phyloP scores from a whole-genome alignment of 768 basidiomycete genomes.

The Pulveroboletus ravenelii region DNA sequence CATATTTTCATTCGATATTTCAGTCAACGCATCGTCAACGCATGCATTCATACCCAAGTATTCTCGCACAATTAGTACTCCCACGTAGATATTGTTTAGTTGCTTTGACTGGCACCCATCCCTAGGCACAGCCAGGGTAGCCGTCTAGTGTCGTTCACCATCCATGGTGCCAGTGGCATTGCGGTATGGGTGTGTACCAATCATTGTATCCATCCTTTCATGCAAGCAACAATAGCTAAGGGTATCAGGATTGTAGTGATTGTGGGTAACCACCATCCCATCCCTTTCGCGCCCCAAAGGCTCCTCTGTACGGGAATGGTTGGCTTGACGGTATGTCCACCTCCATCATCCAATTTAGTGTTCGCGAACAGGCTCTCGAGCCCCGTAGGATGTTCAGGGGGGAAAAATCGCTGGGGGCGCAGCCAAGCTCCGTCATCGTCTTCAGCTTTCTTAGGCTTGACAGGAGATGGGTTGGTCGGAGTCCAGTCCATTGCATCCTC shows the following conservation, averaged over 20 bases:
- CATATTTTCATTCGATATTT: not conserved
- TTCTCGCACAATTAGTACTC: not conserved
- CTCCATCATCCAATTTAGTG: constrained; percentile 51
- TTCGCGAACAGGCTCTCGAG: constrained; percentile 65
- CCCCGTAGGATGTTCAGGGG: constrained; percentile 74
- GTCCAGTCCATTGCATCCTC: constrained; percentile 65
- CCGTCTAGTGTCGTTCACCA: constrained; percentile 1
- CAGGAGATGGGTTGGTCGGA: constrained; percentile 41
- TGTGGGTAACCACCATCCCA: constrained; percentile 11
- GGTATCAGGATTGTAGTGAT: constrained; percentile 17
- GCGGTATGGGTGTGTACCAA: constrained; percentile 10
- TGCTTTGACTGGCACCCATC: constrained; percentile 9
- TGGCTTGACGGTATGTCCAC: not conserved
- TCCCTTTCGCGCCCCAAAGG: not conserved
- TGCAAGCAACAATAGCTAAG: constrained; percentile 20
- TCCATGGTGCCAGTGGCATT: not conserved
- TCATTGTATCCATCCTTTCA: constrained; percentile 19
- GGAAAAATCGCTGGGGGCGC: constrained; percentile 70
- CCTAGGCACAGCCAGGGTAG: constrained; percentile 1
- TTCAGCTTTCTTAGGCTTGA: constrained; percentile 20
- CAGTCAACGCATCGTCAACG: constrained; percentile 1
- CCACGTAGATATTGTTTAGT: constrained; percentile 5
- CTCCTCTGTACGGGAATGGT: not conserved
- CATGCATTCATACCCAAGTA: constrained; percentile 22
- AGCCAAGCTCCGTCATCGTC: constrained; percentile 46